These are phyloP conservation scores for Anthoceros angustus DNA, from an alignment of 225 moss, liverwort and hornwort species.

Conservation along the genomic window DNA sequence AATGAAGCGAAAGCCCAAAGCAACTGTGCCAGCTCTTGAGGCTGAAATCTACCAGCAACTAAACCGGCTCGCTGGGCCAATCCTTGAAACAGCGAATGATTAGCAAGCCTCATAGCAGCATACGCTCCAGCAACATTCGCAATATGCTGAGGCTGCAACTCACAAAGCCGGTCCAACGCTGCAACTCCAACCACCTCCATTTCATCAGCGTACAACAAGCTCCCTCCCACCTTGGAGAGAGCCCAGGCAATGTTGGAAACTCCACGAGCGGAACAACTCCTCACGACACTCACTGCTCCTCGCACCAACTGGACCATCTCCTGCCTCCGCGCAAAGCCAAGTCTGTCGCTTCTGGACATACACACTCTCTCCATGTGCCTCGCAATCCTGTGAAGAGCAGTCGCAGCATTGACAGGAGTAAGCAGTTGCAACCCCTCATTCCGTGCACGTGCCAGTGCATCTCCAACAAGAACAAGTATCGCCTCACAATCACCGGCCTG, in stretches of 20 bases:
- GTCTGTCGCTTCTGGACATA: slow-evolving; percentile 46
- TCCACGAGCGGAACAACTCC: slow-evolving; percentile 56
- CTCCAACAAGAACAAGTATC: neutral
- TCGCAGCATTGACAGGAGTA: slow-evolving; percentile 65
- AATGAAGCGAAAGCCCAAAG: slow-evolving; percentile 83
- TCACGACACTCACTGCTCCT: slow-evolving; percentile 37
- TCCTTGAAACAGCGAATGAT: slow-evolving; percentile 33
- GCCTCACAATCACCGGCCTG: neutral
- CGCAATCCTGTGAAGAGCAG: slow-evolving; percentile 72
- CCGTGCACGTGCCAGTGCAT: neutral
- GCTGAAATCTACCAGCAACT: slow-evolving; percentile 24
- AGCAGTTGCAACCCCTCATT: slow-evolving; percentile 16
- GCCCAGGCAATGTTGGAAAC: slow-evolving; percentile 82
- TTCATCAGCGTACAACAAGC: slow-evolving; percentile 40
- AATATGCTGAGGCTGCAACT: slow-evolving; percentile 62
- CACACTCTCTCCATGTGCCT: slow-evolving; percentile 66
- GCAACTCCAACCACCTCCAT: slow-evolving; percentile 49
- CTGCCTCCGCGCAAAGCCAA: slow-evolving; percentile 47
- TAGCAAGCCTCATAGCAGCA: slow-evolving; percentile 67
- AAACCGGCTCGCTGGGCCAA: slow-evolving; percentile 34
- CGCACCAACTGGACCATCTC: slow-evolving; percentile 42
- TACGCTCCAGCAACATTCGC: slow-evolving; percentile 74
- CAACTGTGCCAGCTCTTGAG: slow-evolving; percentile 76
- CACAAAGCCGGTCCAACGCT: slow-evolving; percentile 26
- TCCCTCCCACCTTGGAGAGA: slow-evolving; percentile 73